phyloP scores from a whole-genome alignment of 2,329 filamentous ascomycete species.

The Madurella mycetomatis region DNA sequence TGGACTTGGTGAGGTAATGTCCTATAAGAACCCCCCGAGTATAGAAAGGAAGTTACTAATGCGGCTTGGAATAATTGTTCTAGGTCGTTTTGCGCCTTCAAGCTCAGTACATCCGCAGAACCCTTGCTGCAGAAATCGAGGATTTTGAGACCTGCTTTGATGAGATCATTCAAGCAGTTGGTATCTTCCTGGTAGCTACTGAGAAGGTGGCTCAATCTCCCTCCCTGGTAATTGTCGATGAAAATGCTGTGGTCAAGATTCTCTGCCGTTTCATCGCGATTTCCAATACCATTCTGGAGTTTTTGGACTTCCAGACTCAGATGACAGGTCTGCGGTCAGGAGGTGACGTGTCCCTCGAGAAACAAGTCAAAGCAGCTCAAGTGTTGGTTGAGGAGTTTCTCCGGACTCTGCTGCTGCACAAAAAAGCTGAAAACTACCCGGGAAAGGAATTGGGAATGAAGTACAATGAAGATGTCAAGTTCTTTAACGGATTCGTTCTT shows the following conservation, averaged over 20 bases:
- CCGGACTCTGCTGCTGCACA: slow-evolving; percentile 8
- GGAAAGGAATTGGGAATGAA: slow-evolving; percentile 14
- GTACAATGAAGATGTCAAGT: slow-evolving; percentile 11
- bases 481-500: slow-evolving; percentile 6
- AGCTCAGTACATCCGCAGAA: slow-evolving; percentile 9
- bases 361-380: slow-evolving; percentile 13
- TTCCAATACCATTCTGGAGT: slow-evolving; percentile 15
- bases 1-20: slow-evolving; percentile 4
- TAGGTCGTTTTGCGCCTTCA: slow-evolving; percentile 12
- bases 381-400: slow-evolving; percentile 11
- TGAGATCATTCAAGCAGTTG: slow-evolving; percentile 10
- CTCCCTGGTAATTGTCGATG: slow-evolving; percentile 7
- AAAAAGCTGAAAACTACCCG: slow-evolving; percentile 10
- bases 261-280: slow-evolving; percentile 12
- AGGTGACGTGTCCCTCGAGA: slow-evolving; percentile 13
- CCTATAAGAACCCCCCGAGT: neutral
- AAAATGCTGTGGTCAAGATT: slow-evolving; percentile 2
- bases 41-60: neutral
- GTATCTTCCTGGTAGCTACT: slow-evolving; percentile 7
- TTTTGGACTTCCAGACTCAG: slow-evolving; percentile 12
- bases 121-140: slow-evolving; percentile 10
- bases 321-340: slow-evolving; percentile 11
- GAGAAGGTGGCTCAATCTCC: slow-evolving; percentile 2
- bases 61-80: neutral
- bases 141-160: slow-evolving; percentile 12